Percentiles rank a stretch among this genome's conserved stretches.
phyloP scores from a whole-genome alignment of 345 rosid genomes.

The Eutrema japonicum region DNA sequence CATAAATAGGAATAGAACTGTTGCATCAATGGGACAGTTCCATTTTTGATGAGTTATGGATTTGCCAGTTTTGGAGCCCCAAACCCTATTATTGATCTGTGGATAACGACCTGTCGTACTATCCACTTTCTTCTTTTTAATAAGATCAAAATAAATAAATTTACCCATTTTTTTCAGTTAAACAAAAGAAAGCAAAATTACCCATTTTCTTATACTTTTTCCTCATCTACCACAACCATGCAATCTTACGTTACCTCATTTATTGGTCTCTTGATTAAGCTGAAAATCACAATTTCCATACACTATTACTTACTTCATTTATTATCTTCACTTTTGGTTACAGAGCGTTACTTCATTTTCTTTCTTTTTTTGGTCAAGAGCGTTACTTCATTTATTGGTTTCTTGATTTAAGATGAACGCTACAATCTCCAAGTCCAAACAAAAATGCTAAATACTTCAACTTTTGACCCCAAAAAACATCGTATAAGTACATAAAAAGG shows the following conservation, averaged over 20 bases:
- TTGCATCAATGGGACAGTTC: slow-evolving; percentile 47
- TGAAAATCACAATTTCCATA: slow-evolving; percentile 7
- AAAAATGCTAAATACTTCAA: not conserved
- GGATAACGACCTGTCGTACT: slow-evolving; percentile 46
- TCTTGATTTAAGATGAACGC: slow-evolving; percentile 9
- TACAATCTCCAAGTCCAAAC: not conserved
- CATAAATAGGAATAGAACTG: slow-evolving; percentile 42
- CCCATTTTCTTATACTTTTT: not conserved
- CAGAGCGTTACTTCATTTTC: not conserved
- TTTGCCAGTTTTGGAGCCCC: slow-evolving; percentile 47
- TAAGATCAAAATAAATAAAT: not conserved
- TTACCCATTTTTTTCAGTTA: not conserved
- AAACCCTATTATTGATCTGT: slow-evolving; percentile 44
- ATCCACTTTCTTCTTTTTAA: slow-evolving; percentile 31
- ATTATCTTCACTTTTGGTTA: not conserved
- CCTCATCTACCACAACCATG: slow-evolving; percentile 8
- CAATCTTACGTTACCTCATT: slow-evolving; percentile 11
- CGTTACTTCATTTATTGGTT: slow-evolving; percentile 11
- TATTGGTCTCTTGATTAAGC: slow-evolving; percentile 27
- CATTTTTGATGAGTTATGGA: slow-evolving; percentile 35
- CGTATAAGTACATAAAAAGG: not conserved
- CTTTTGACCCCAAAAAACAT: not conserved
- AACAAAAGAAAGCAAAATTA: not conserved
- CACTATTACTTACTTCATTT: not conserved
- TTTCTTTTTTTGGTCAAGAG: not conserved